A percentile compares a stretch with the other conserved stretches of the same genome.
Evolutionary conservation across 1,284 basidiomycete genomes (phyloP).

Genomic region (Macrocystidia cucumis): DNA sequence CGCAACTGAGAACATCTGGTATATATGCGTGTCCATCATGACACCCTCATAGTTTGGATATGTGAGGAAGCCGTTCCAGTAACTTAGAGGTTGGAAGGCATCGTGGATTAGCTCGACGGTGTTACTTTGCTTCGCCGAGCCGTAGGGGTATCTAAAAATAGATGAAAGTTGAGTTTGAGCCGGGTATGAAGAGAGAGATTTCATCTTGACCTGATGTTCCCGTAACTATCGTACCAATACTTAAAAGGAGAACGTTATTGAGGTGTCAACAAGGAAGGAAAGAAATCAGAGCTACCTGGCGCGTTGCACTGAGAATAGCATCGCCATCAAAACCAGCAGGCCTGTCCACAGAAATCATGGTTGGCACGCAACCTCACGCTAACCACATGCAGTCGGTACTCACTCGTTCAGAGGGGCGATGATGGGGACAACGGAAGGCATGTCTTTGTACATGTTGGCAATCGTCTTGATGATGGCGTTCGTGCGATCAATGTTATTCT

Average conservation of each 20-base stretch:
- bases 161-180: not conserved
- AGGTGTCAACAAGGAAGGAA: not conserved
- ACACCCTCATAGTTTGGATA: constrained; percentile 56
- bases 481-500: constrained; percentile 64
- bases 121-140: constrained; percentile 48
- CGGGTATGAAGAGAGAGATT: not conserved
- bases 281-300: constrained; percentile 31
- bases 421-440: constrained; percentile 51
- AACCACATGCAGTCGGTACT: constrained; percentile 17
- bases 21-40: constrained; percentile 78
- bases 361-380: constrained; percentile 3
- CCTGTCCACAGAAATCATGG: constrained; percentile 29
- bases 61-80: constrained; percentile 68
- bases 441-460: constrained; percentile 49
- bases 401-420: constrained; percentile 79
- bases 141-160: constrained; percentile 37
- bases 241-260: constrained; percentile 11
- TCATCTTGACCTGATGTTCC: constrained; percentile 63
- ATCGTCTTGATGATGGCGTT: constrained; percentile 62
- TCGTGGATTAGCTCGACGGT: constrained; percentile 74
- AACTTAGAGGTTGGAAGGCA: constrained; percentile 71
- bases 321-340: constrained; percentile 68
- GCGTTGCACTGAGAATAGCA: constrained; percentile 45
- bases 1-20: constrained; percentile 70
- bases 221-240: constrained; percentile 71